Conservation (phyloP, 1,139 yeast species). For the Taiozyma sp. region DNA sequence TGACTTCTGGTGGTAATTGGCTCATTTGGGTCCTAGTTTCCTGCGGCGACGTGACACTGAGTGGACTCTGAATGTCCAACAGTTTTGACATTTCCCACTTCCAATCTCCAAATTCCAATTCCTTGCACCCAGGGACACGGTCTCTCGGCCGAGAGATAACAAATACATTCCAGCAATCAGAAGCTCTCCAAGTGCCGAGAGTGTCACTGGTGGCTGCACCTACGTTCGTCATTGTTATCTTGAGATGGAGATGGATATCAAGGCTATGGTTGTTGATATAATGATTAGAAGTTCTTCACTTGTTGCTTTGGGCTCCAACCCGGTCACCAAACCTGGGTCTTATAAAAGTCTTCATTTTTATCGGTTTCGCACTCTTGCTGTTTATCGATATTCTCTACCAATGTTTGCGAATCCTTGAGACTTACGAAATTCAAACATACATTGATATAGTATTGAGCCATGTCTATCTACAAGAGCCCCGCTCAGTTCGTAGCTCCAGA, state of each 20-base stretch:
- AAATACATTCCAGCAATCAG: no score
- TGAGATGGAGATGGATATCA: constrained; percentile 48
- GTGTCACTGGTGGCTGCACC: constrained; percentile 48
- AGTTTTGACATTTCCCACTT: no score
- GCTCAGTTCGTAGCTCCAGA: neutral
- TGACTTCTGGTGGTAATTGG: neutral
- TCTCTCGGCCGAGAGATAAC: no score
- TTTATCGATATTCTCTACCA: neutral
- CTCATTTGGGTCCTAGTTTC: neutral
- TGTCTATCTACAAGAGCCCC: neutral
- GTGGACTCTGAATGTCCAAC: no score
- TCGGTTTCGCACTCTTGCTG: constrained; percentile 37
- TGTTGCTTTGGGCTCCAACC: constrained; percentile 47
- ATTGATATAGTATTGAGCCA: no score
- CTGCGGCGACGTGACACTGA: no score
- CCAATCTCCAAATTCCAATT: no score
- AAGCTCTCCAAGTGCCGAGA: constrained; percentile 32
- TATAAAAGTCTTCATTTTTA: constrained; percentile 40
- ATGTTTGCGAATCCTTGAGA: no score
- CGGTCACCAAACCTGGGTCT: constrained; percentile 44
- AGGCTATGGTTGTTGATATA: constrained; percentile 44
- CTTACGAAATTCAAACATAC: no score
- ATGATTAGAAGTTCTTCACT: constrained; percentile 40
- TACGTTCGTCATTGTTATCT: constrained; percentile 53
- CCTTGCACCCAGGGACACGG: no score